Evolutionary conservation across 768 basidiomycete species (phyloP).

Genomic region (Lentinula sp.): DNA sequence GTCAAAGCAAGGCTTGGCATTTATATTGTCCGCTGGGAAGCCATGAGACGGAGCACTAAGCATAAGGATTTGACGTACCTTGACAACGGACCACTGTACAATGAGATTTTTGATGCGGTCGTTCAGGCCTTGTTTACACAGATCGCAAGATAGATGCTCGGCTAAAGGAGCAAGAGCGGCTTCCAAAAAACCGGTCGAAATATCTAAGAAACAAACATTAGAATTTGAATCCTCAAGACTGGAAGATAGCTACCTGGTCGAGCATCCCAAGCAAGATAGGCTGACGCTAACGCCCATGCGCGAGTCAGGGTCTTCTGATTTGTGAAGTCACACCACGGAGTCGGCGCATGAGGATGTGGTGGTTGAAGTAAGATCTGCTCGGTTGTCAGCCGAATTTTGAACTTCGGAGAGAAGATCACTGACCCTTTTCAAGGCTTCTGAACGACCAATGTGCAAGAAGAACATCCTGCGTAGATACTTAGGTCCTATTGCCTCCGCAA

Average conservation of each 20-base stretch:
- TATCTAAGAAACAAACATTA: constrained; percentile 35
- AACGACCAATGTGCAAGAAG: constrained; percentile 77
- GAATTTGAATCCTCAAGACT: not conserved
- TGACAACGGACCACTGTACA: constrained; percentile 75
- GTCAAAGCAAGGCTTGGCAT: not conserved
- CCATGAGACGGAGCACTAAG: not conserved
- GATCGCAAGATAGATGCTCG: constrained; percentile 63
- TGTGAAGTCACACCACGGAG: constrained; percentile 55
- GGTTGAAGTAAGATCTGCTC: constrained; percentile 52
- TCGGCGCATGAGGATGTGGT: constrained; percentile 73
- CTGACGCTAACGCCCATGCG: constrained; percentile 78
- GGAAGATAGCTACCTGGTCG: constrained; percentile 51
- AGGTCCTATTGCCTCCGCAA: constrained; percentile 64
- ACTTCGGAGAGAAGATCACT: not conserved
- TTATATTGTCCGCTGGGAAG: constrained; percentile 51
- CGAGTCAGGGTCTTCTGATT: constrained; percentile 77
- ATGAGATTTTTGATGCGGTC: constrained; percentile 65
- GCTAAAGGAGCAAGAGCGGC: constrained; percentile 63
- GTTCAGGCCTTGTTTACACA: constrained; percentile 56
- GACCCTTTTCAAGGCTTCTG: constrained; percentile 71
- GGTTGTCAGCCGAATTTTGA: not conserved
- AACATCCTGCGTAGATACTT: constrained; percentile 77
- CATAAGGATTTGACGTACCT: constrained; percentile 34
- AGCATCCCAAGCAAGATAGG: constrained; percentile 82
- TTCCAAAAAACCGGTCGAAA: constrained; percentile 71